A percentile compares a stretch with the other conserved stretches of the same genome.
phyloP scores from a whole-genome alignment of 352 stramenopile species.

The Thalassiosira hispida region DNA sequence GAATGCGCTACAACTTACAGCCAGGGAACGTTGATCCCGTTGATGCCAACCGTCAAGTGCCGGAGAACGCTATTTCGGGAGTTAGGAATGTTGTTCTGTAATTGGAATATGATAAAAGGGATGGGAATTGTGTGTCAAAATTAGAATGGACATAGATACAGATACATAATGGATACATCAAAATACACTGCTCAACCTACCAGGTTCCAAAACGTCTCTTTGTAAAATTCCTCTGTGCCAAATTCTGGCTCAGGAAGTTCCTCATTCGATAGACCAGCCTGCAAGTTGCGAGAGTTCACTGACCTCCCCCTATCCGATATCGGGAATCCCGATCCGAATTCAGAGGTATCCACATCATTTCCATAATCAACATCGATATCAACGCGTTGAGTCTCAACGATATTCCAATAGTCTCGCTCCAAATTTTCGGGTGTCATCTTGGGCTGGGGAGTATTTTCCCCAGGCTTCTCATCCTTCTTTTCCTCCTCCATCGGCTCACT shows the following conservation, averaged over 20 bases:
- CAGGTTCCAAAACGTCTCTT: slow-evolving; percentile 94
- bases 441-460: slow-evolving; percentile 18
- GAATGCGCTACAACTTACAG: slow-evolving; percentile 89
- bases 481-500: neutral
- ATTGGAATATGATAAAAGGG: no score
- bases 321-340: slow-evolving; percentile 88
- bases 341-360: slow-evolving; percentile 88
- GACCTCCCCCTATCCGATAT: slow-evolving; percentile 71
- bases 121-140: no score
- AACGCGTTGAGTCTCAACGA: slow-evolving; percentile 82
- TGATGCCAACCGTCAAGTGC: slow-evolving; percentile 96
- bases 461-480: slow-evolving; percentile 13
- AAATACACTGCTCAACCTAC: no score
- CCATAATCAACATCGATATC: slow-evolving; percentile 87
- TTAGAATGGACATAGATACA: no score
- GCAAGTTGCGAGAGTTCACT: slow-evolving; percentile 61
- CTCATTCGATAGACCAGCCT: slow-evolving; percentile 12
- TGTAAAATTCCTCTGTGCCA: slow-evolving; percentile 84
- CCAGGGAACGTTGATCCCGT: slow-evolving; percentile 99
- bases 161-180: no score
- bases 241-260: slow-evolving; percentile 78
- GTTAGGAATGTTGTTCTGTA: slow-evolving; percentile 98
- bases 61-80: slow-evolving; percentile 91
- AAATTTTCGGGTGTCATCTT: slow-evolving; percentile 76
- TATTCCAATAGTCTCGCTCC: slow-evolving; percentile 88